These are phyloP conservation scores for Tolypocladium endophyticum DNA, from an alignment of 2,329 filamentous ascomycete genomes.

Conservation along the genomic window DNA sequence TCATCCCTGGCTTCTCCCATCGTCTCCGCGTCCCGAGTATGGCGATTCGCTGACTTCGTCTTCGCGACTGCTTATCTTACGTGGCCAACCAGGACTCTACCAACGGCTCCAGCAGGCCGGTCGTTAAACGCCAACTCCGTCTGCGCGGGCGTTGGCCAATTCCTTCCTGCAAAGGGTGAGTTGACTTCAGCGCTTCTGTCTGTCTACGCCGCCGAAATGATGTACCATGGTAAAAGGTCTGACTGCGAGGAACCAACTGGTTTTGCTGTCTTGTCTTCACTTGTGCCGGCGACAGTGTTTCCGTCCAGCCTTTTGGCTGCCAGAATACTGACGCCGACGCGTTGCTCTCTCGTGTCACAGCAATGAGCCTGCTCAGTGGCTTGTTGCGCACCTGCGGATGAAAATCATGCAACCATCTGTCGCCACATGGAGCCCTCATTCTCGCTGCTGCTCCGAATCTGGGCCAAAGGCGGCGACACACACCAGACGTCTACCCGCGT, in stretches of 20 bases:
- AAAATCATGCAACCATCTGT: constrained; percentile 11
- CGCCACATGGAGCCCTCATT: constrained; percentile 43
- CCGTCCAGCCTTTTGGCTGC: neutral
- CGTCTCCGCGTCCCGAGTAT: neutral
- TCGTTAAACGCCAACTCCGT: neutral
- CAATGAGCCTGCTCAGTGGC: constrained; percentile 1
- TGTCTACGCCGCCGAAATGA: constrained; percentile 29
- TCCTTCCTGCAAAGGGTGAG: neutral
- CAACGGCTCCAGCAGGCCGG: neutral
- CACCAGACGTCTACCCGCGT: constrained; percentile 16
- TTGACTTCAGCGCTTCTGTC: neutral
- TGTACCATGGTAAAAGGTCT: constrained; percentile 57
- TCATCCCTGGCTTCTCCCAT: neutral
- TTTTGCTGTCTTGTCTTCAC: constrained; percentile 21
- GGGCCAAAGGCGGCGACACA: constrained; percentile 53
- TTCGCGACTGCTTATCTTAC: neutral
- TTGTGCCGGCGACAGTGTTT: neutral
- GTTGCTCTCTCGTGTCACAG: neutral
- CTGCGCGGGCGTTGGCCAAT: neutral
- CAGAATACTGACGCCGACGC: neutral
- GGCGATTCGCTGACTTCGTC: neutral
- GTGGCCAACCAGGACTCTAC: neutral
- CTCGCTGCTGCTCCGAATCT: constrained; percentile 30
- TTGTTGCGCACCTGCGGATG: neutral
- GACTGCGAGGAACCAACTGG: constrained; percentile 40